Evolutionary conservation across 768 basidiomycete species (phyloP).

Genomic region (Dacryopinax spathularia): DNA sequence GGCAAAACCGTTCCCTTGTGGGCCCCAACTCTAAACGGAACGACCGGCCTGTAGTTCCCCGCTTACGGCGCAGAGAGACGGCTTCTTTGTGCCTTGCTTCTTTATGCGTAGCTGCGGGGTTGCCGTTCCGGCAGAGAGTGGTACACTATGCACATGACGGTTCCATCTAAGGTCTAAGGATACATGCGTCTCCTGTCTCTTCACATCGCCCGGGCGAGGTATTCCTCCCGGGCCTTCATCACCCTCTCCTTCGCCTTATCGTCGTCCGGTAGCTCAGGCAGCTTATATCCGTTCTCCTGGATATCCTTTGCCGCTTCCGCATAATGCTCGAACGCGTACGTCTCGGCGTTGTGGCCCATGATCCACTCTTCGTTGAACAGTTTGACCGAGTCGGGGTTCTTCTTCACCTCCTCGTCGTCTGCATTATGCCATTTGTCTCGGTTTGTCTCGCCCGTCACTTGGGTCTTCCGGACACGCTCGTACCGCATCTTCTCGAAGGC

Average conservation of each 20-base stretch:
- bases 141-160: not conserved
- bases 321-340: constrained; percentile 16
- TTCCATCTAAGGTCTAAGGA: not conserved
- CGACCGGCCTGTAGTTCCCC: not conserved
- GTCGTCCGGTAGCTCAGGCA: constrained; percentile 11
- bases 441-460: constrained; percentile 19
- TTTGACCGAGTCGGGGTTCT: constrained; percentile 15
- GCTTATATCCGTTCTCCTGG: constrained; percentile 17
- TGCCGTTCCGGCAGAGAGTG: not conserved
- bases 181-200: not conserved
- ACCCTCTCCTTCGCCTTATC: not conserved
- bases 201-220: not conserved
- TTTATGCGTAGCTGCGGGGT: not conserved
- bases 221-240: not conserved
- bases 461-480: constrained; percentile 17
- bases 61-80: not conserved
- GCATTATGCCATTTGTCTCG: constrained; percentile 18
- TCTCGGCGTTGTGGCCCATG: constrained; percentile 19
- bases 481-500: constrained; percentile 17
- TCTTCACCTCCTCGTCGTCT: not conserved
- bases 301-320: constrained; percentile 17
- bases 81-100: not conserved
- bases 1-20: constrained; percentile 1
- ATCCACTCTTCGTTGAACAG: constrained; percentile 21
- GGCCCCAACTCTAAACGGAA: constrained; percentile 1